Evolutionary conservation across 495 filamentous ascomycete species (phyloP).

Genomic region (Aspergillus carlsbadensis): DNA sequence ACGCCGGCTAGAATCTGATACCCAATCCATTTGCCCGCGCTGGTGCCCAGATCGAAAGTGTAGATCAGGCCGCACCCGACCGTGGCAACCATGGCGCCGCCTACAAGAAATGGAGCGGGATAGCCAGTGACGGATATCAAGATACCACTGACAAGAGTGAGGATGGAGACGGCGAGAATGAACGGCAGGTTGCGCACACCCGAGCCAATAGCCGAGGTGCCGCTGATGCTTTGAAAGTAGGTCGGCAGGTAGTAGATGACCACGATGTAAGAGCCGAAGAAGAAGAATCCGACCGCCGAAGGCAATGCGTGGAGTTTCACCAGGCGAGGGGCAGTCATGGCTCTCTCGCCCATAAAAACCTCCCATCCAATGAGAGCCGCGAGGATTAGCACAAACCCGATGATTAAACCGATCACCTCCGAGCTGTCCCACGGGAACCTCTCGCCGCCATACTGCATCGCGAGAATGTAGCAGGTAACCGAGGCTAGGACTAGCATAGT

Average conservation of each 20-base stretch:
- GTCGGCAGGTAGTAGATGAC: constrained; percentile 38
- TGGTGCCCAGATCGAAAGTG: constrained; percentile 46
- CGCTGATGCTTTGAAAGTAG: constrained; percentile 58
- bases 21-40: constrained; percentile 45
- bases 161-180: constrained; percentile 31
- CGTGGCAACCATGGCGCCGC: constrained; percentile 47
- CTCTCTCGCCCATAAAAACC: too few species aligned
- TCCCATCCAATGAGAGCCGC: too few species aligned
- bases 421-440: constrained; percentile 16
- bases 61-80: constrained; percentile 66
- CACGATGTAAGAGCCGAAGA: constrained; percentile 32
- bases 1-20: not conserved
- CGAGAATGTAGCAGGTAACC: constrained; percentile 34
- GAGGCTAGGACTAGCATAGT: constrained; percentile 28
- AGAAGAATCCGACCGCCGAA: not conserved
- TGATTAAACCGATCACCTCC: too few species aligned
- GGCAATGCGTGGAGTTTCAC: not conserved
- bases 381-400: not conserved
- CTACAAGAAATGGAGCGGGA: constrained; percentile 65
- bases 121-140: constrained; percentile 60
- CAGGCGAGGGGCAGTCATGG: not conserved
- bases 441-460: constrained; percentile 39
- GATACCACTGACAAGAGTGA: constrained; percentile 41
- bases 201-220: constrained; percentile 58
- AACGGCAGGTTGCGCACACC: constrained; percentile 45